Evolutionary conservation across 1,284 basidiomycete genomes (phyloP).

Genomic region (Ceratobasidium papillatum): DNA sequence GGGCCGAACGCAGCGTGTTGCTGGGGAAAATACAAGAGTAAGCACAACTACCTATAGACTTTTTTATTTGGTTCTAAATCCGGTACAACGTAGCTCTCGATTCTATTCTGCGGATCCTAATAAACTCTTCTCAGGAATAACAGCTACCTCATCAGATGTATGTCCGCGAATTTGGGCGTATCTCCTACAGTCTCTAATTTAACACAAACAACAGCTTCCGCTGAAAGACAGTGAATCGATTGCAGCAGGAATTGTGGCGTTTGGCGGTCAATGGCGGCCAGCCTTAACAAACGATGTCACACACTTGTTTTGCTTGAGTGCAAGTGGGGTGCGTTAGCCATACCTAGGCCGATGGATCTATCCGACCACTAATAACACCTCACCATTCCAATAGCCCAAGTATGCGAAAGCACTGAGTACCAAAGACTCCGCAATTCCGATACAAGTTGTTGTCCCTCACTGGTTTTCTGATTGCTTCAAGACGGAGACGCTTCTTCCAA

Average conservation of each 20-base stretch:
- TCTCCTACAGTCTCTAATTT: constrained; percentile 25
- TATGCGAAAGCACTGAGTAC: constrained; percentile 71
- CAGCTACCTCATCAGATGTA: constrained; percentile 74
- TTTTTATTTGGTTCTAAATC: background rate
- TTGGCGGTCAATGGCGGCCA: constrained; percentile 84
- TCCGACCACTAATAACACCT: background rate
- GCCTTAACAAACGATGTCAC: constrained; percentile 85
- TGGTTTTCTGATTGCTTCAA: constrained; percentile 85
- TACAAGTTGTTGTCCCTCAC: constrained; percentile 75
- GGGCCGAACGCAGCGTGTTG: constrained; percentile 32
- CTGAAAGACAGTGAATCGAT: constrained; percentile 75
- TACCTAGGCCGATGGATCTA: background rate
- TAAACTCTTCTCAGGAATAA: constrained; percentile 83
- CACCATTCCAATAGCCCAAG: constrained; percentile 56
- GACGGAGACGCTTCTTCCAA: constrained; percentile 64
- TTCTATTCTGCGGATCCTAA: constrained; percentile 79
- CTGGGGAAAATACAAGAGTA: constrained; percentile 31
- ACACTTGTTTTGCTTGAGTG: constrained; percentile 74
- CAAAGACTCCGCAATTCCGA: constrained; percentile 58
- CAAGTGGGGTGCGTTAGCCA: constrained; percentile 47
- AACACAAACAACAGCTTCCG: constrained; percentile 58
- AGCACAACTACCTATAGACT: background rate
- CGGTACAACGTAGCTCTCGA: constrained; percentile 55
- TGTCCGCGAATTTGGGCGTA: constrained; percentile 44
- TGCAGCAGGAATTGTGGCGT: constrained; percentile 71